Evolutionary conservation across 306 rosid species (phyloP).

Genomic region (Citrullus mucosospermus): DNA sequence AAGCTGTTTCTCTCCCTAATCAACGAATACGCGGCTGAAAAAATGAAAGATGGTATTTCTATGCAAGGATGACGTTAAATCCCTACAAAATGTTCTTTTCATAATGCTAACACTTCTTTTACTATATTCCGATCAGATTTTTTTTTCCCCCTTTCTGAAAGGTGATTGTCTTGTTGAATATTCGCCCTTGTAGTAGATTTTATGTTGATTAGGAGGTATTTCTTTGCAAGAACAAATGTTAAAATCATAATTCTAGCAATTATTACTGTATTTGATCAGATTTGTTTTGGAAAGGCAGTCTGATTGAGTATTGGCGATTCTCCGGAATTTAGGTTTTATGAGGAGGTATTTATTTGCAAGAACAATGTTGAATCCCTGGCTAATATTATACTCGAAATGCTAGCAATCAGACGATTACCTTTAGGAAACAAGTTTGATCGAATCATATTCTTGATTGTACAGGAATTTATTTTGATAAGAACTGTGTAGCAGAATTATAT

Average conservation of each 20-base stretch:
- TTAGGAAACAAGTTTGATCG: neutral
- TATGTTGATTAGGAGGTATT: neutral
- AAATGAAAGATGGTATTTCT: constrained; percentile 64
- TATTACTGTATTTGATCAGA: neutral
- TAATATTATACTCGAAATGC: neutral
- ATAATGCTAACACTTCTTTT: neutral
- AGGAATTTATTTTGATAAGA: no score
- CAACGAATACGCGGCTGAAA: constrained; percentile 65
- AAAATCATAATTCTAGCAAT: neutral
- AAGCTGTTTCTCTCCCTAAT: constrained; percentile 48
- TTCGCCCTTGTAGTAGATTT: neutral
- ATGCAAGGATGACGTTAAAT: neutral
- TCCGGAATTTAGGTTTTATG: neutral
- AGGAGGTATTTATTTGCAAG: constrained; percentile 32
- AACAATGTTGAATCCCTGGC: neutral
- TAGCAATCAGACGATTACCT: no score
- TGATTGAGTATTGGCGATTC: neutral
- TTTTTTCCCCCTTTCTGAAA: neutral
- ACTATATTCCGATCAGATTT: neutral
- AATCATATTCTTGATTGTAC: no score
- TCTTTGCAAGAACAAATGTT: neutral
- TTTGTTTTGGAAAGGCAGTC: neutral
- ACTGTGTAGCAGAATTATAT: no score
- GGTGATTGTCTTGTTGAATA: neutral
- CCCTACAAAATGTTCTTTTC: neutral